phyloP scores from a whole-genome alignment of 2,329 filamentous ascomycete genomes.

The Tympanopsis confertula region DNA sequence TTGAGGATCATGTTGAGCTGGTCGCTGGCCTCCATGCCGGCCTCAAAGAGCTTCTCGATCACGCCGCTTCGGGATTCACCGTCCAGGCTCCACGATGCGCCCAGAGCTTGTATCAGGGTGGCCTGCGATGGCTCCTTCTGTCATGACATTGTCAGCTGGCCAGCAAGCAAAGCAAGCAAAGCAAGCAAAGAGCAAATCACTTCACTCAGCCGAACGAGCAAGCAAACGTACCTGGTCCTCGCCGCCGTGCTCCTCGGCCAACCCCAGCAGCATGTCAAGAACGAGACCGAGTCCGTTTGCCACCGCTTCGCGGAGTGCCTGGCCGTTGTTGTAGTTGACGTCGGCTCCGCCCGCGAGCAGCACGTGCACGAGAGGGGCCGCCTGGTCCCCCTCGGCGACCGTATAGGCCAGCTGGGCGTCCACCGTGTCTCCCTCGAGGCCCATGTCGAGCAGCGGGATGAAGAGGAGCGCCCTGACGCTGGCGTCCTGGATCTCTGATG shows the following conservation, averaged over 20 bases:
- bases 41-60: conserved; percentile 36
- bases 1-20: conserved; percentile 37
- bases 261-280: conserved; percentile 37
- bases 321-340: conserved; percentile 40
- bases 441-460: conserved; percentile 33
- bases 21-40: conserved; percentile 33
- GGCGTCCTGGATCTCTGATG: conserved; percentile 38
- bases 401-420: conserved; percentile 41
- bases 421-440: conserved; percentile 36
- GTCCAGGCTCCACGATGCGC: conserved; percentile 38
- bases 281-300: conserved; percentile 35
- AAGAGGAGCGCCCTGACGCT: conserved; percentile 35
- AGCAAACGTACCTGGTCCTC: conserved; percentile 4
- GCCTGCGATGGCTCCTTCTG: conserved; percentile 32
- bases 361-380: conserved; percentile 33
- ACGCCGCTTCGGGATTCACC: conserved; percentile 34
- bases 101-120: conserved; percentile 36
- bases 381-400: conserved; percentile 35
- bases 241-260: conserved; percentile 24
- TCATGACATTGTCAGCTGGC: too few species aligned
- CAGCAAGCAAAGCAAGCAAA: too few species aligned
- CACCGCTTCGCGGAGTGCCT: conserved; percentile 41
- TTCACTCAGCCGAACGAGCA: conserved; percentile 5
- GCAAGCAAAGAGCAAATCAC: too few species aligned
- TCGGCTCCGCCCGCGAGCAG: conserved; percentile 40